phyloP scores from a whole-genome alignment of 139 green algal species.

The Picochlorum sp. region DNA sequence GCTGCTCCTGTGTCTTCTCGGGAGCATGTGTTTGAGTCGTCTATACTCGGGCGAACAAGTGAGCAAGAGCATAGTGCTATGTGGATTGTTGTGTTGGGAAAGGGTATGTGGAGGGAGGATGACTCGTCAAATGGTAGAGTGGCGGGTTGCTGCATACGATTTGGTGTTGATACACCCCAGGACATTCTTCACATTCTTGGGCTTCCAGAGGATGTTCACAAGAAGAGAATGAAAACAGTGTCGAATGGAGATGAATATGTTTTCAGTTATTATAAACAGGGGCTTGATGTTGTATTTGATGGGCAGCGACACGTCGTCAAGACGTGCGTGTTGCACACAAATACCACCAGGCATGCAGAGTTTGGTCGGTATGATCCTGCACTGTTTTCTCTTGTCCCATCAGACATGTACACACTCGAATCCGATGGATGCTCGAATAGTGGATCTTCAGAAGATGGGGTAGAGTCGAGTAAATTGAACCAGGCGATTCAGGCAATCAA shows the following conservation, averaged over 20 bases:
- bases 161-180: not conserved
- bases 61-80: not conserved
- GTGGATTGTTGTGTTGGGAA: conserved; percentile 1
- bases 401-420: not conserved
- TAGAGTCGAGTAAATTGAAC: too few relatives aligned
- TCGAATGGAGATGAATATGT: not conserved
- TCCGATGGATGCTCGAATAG: too few relatives aligned
- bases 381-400: not conserved
- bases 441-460: too few relatives aligned
- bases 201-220: not conserved
- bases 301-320: not conserved
- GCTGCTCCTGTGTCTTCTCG: too few relatives aligned
- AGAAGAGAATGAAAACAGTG: not conserved
- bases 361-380: not conserved
- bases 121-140: not conserved
- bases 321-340: not conserved
- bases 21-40: not conserved
- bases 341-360: not conserved
- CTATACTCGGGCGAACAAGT: not conserved
- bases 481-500: too few relatives aligned
- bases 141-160: not conserved
- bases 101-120: not conserved
- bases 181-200: not conserved
- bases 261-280: not conserved
- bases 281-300: conserved; percentile 1